Base-by-base conservation (phyloP, 225 moss, liverwort and hornwort species). In the Polytrichum formosum region DNA sequence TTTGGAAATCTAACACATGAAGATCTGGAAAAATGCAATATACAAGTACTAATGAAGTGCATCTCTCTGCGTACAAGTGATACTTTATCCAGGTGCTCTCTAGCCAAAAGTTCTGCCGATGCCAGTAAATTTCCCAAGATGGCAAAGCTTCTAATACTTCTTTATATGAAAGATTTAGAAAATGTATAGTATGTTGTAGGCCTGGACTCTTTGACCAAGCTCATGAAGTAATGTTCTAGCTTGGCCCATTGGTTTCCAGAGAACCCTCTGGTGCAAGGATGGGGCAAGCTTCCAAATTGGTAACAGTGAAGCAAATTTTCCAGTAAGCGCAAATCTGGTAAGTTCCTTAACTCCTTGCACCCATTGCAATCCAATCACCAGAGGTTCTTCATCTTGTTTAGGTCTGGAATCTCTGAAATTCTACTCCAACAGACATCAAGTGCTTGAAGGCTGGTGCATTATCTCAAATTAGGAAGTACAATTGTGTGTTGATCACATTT, bases 181-280 rank as follows among this genome's bases (percentile, higher is more conserved):
- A 63, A 26, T n/a, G 1, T 1, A 27, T 22, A 7, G 31, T 31
- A 31, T 25, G 26, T 63, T 25, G 21, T 9, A 63, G 62, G 62
- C 62, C 62, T 27, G 26, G 62, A 27, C 13, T 16, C 62, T 16
- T 25, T 63, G 22, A 27, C 23, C 16, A 27, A 63, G 6, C 22
- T 26, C 22, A 63, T 63, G 13, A 22, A 25, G 22, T 63, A 27
- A 8, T 63, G 22, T 10, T 26, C 7, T 63, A 63, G 26, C 3
- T 63, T 63, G 23, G 21, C 26, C 19, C 22, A 63, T 63, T 63
- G 62, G 62, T 63, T 63, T 63, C 26, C 62, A n/a, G 13, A 63
- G 26, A 63, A 63, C 13, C 22, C 13, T 63, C 13, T 1, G 62
- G 26, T 63, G 26, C 26, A 63, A 63, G 26, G 26, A 63, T 23